Evolutionary conservation across 305 asterid genomes (phyloP).

Genomic region (Coffea humblotiana): DNA sequence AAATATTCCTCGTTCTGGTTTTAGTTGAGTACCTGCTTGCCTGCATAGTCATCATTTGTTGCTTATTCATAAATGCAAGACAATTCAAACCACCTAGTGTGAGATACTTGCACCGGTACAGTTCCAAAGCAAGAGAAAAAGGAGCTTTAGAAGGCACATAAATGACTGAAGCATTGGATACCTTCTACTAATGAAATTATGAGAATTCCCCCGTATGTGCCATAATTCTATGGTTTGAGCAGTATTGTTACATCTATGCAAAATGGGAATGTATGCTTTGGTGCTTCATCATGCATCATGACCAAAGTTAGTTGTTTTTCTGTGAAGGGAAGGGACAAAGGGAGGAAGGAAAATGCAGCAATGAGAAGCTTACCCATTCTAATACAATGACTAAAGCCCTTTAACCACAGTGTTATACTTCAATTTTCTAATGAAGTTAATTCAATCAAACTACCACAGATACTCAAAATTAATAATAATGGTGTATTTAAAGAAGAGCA

Average conservation of each 20-base stretch:
- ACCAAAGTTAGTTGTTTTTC: not conserved
- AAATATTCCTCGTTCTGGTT: constrained; percentile 80
- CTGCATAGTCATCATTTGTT: constrained; percentile 46
- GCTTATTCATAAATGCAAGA: constrained; percentile 2
- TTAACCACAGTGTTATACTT: not conserved
- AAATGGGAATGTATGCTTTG: not conserved
- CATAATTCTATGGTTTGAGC: not conserved
- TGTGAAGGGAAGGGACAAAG: not conserved
- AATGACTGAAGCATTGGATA: not conserved
- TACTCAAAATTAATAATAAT: not conserved
- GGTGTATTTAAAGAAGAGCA: not conserved
- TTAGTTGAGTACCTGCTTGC: constrained; percentile 61
- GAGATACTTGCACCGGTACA: not conserved
- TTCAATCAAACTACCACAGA: not conserved
- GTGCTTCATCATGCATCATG: not conserved
- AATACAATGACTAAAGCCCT: not conserved
- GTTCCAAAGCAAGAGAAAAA: not conserved
- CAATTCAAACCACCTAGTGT: not conserved
- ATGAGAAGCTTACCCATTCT: not conserved
- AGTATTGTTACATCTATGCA: not conserved
- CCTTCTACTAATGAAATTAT: not conserved
- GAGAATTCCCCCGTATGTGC: not conserved
- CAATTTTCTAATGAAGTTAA: not conserved
- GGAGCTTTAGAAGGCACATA: not conserved
- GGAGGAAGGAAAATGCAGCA: not conserved